Evolutionary conservation across 2,329 filamentous ascomycete genomes (phyloP).

Genomic region (Nannizziopsis barbatae): DNA sequence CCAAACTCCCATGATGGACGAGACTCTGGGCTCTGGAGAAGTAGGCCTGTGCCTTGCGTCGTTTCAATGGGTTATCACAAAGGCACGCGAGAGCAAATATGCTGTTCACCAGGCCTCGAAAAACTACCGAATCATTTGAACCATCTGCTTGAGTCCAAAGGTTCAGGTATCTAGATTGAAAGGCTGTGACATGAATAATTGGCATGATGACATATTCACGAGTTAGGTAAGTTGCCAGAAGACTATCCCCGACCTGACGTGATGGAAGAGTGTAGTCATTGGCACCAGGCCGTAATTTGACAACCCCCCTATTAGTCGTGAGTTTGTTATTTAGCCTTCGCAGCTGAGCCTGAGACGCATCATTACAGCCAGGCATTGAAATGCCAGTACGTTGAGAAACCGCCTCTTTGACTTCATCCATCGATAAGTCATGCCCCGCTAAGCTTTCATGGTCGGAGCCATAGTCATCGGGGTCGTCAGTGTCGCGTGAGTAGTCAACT

Average conservation of each 20-base stretch:
- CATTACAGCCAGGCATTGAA: conserved; percentile 13
- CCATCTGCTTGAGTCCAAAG: conserved; percentile 7
- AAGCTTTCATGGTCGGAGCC: background rate
- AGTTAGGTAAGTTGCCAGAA: conserved; percentile 18
- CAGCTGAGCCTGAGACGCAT: conserved; percentile 9
- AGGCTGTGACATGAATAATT: conserved; percentile 17
- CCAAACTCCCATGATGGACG: conserved; percentile 13
- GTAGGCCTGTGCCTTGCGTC: conserved; percentile 13
- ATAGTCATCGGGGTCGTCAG: background rate
- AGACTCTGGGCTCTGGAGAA: conserved; percentile 18
- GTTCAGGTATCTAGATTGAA: conserved; percentile 15
- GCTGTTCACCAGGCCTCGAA: conserved; percentile 17
- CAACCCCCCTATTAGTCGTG: conserved; percentile 7
- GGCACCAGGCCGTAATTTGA: background rate
- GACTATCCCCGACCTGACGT: conserved; percentile 15
- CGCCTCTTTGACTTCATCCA: conserved; percentile 12
- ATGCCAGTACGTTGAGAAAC: conserved; percentile 14
- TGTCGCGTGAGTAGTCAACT: background rate
- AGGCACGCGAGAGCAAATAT: conserved; percentile 18
- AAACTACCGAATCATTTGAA: conserved; percentile 10
- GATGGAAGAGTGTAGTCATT: conserved; percentile 11
- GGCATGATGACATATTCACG: conserved; percentile 22
- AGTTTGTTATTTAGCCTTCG: conserved; percentile 5
- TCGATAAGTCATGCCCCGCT: background rate
- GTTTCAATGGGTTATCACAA: conserved; percentile 6